Percentiles rank a stretch among this genome's conserved stretches.
Evolutionary conservation across 2,329 filamentous ascomycete species (phyloP).

Genomic region (Colletotrichum caudatum): DNA sequence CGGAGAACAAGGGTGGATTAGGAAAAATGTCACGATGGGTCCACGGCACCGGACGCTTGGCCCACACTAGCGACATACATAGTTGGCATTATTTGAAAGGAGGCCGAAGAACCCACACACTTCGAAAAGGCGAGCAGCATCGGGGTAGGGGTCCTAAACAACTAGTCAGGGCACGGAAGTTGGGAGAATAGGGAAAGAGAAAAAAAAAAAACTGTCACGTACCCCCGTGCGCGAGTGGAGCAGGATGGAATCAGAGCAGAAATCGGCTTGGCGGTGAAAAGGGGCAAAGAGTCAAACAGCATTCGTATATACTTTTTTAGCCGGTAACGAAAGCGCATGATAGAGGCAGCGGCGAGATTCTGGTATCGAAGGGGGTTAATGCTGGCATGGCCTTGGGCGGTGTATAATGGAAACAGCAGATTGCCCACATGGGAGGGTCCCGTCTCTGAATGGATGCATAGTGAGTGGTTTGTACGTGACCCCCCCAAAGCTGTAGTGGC

Average conservation of each 20-base stretch:
- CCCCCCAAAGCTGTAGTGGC: neutral
- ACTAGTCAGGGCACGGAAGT: slow-evolving; percentile 11
- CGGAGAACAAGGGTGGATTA: slow-evolving; percentile 32
- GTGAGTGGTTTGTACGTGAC: slow-evolving; percentile 1
- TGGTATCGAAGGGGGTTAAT: slow-evolving; percentile 4
- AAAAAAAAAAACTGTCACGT: neutral
- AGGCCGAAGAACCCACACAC: slow-evolving; percentile 23
- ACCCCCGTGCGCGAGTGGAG: slow-evolving; percentile 21
- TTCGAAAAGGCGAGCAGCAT: slow-evolving; percentile 6
- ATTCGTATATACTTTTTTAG: slow-evolving; percentile 19
- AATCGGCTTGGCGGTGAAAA: slow-evolving; percentile 17
- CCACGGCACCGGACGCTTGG: slow-evolving; percentile 26
- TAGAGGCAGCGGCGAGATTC: slow-evolving; percentile 25
- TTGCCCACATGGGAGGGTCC: neutral
- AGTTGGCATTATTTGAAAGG: neutral
- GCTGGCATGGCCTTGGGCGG: slow-evolving; percentile 1
- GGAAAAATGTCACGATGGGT: slow-evolving; percentile 25
- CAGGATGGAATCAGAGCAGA: slow-evolving; percentile 14
- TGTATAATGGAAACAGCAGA: neutral
- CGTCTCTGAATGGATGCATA: neutral
- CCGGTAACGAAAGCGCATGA: slow-evolving; percentile 11
- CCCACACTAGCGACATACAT: slow-evolving; percentile 25
- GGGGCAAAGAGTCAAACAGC: slow-evolving; percentile 10
- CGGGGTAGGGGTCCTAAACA: slow-evolving; percentile 24
- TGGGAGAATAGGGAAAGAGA: slow-evolving; percentile 3